These are phyloP conservation scores for Pichia gijzeniarum DNA, from an alignment of 805 yeast genomes.

Conservation along the genomic window DNA sequence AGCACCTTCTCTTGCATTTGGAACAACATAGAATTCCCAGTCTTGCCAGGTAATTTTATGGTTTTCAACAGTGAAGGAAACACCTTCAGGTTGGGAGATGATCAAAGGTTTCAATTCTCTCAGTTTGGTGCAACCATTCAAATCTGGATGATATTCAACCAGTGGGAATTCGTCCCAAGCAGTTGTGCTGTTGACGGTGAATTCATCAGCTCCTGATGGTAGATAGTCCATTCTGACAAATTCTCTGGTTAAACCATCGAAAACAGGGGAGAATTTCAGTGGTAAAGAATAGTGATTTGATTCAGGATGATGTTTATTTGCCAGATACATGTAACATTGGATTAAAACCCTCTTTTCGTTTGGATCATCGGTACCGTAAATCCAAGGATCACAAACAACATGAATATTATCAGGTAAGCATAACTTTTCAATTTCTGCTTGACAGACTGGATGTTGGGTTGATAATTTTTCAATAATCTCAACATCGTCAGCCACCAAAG, in stretches of 20 bases:
- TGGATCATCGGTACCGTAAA: constrained; percentile 69
- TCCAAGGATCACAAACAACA: constrained; percentile 75
- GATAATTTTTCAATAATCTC: constrained; percentile 46
- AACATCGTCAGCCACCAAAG: constrained; percentile 62
- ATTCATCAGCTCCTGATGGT: constrained; percentile 71
- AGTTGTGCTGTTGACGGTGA: constrained; percentile 42
- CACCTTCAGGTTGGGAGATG: constrained; percentile 73
- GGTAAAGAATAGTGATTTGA: constrained; percentile 75
- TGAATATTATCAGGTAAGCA: constrained; percentile 48
- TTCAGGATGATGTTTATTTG: constrained; percentile 58
- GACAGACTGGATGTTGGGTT: constrained; percentile 47
- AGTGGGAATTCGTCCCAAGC: constrained; percentile 56
- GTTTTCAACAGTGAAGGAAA: constrained; percentile 57
- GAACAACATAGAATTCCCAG: constrained; percentile 69
- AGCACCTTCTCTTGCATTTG: constrained; percentile 74
- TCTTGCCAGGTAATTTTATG: constrained; percentile 71
- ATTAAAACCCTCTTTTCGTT: constrained; percentile 55
- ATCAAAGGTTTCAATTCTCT: constrained; percentile 66
- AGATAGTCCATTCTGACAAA: constrained; percentile 67
- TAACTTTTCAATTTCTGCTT: constrained; percentile 61
- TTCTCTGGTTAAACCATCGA: constrained; percentile 52
- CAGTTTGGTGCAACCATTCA: constrained; percentile 42
- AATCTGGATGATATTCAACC: constrained; percentile 70
- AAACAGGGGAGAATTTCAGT: constrained; percentile 66
- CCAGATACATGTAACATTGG: constrained; percentile 71